Conservation (phyloP, 495 filamentous ascomycete genomes). For the Hypoxylon rickii region DNA sequence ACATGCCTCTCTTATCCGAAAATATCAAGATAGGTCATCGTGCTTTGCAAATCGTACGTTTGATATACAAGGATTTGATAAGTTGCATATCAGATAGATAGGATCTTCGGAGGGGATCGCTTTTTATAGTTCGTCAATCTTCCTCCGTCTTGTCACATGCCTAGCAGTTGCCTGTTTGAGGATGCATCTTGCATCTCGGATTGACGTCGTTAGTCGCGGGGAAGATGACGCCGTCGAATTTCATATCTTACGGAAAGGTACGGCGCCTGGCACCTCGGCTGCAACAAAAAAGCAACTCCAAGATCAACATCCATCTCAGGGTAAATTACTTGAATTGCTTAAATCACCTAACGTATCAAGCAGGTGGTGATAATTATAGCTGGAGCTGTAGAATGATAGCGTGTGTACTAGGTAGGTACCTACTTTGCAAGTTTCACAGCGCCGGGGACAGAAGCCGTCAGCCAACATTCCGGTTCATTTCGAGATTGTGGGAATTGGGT, state of each 20-base stretch:
- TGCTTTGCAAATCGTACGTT: conserved; percentile 21
- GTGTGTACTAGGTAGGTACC: no score
- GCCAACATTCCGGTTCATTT: conserved; percentile 34
- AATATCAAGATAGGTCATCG: conserved; percentile 3
- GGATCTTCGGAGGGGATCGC: conserved; percentile 18
- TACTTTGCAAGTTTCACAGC: conserved; percentile 33
- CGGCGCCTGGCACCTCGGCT: conserved; percentile 31
- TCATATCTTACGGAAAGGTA: conserved; percentile 11
- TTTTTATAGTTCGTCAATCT: conserved; percentile 4
- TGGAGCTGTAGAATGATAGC: conserved; percentile 21
- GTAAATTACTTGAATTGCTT: conserved; percentile 10
- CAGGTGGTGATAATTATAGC: background rate
- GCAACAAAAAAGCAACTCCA: conserved; percentile 16
- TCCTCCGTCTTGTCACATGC: background rate
- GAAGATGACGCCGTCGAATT: conserved; percentile 1
- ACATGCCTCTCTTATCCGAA: conserved; percentile 3
- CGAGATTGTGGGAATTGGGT: conserved; percentile 16
- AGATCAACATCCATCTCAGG: background rate
- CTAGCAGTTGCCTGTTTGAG: conserved; percentile 9
- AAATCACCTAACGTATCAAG: conserved; percentile 28
- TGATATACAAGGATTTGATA: conserved; percentile 11
- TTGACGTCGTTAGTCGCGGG: conserved; percentile 10
- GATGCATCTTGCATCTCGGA: conserved; percentile 14
- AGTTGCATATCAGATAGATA: conserved; percentile 21
- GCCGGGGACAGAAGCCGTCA: conserved; percentile 24